A percentile compares a stretch with the other conserved stretches of the same genome.
phyloP scores from a whole-genome alignment of 306 rosid species.

The Quercus variabilis region DNA sequence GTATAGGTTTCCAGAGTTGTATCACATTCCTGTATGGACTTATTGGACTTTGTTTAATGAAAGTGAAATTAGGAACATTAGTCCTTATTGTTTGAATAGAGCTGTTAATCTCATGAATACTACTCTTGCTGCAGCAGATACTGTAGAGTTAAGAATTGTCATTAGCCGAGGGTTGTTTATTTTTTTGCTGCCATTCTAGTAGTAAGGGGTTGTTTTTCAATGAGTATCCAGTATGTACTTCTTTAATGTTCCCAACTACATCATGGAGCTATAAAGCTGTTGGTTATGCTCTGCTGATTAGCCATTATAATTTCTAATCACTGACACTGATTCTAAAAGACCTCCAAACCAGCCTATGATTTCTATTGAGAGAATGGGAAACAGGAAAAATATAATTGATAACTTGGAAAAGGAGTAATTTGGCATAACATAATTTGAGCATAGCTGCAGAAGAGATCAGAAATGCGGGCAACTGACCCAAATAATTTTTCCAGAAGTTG shows the following conservation, averaged over 20 bases:
- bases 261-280: background rate
- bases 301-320: background rate
- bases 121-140: background rate
- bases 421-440: background rate
- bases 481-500: constrained; percentile 51
- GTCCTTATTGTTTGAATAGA: background rate
- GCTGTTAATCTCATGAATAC: background rate
- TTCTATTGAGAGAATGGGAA: background rate
- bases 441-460: background rate
- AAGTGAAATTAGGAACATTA: background rate
- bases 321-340: background rate
- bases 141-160: background rate
- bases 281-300: background rate
- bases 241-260: background rate
- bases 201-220: background rate
- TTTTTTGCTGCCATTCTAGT: background rate
- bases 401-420: background rate
- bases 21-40: background rate
- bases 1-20: background rate
- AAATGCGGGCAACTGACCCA: constrained; percentile 57
- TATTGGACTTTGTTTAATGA: background rate
- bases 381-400: background rate
- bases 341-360: background rate
- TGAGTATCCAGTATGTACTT: background rate
- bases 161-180: background rate